Evolutionary conservation across 208 protist species (phyloP), one percentile per base, ranked within the genome.

Genomic region (Blechomonas ayalai): DNA sequence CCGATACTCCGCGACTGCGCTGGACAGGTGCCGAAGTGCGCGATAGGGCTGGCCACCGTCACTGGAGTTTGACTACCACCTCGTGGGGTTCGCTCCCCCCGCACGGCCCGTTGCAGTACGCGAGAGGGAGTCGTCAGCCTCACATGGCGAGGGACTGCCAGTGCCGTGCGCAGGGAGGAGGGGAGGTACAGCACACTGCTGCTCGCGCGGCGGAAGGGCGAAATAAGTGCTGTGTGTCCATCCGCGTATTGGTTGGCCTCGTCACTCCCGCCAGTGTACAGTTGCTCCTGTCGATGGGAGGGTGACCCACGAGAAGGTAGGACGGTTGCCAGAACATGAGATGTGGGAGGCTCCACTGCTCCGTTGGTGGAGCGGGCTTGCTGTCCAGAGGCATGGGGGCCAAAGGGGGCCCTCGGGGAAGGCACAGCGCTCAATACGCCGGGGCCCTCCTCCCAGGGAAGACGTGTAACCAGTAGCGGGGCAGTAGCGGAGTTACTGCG

Each of bases 381-480:
- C 19, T 39, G 28, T 7, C 36, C 56, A 7, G 2, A 24, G 22
- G 2, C 13, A 16, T 50, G 55, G 35, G 35, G 51, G 0, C 48
- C 61, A 40, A 59, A 80, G 7, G 67, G 67, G 33, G 58, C 52
- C 20, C 67, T 67, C 2, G 20, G 42, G 9, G 36, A 28, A 18
- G 32, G 31, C 5, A 20, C 16, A 35, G 38, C 52, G 31, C 41
- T 40, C 82, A 76, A 90, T 31, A 84, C 74, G 15, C 82, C 82
- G 3, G 82, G 76, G 2, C 73, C 82, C 4, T 61, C 46, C 52
- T 78, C 77, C 28, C 78, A 48, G 8, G 82, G 76, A 26, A 86
- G 26, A 23, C 76, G 76, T 15, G 52, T 79, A 34, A 78, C 60
- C 32, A 74, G 45, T 25, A 66, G 33, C 29, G 68, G 56, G 19